Conservation (phyloP, 345 rosid species). For the Rhodamnia argentea region DNA sequence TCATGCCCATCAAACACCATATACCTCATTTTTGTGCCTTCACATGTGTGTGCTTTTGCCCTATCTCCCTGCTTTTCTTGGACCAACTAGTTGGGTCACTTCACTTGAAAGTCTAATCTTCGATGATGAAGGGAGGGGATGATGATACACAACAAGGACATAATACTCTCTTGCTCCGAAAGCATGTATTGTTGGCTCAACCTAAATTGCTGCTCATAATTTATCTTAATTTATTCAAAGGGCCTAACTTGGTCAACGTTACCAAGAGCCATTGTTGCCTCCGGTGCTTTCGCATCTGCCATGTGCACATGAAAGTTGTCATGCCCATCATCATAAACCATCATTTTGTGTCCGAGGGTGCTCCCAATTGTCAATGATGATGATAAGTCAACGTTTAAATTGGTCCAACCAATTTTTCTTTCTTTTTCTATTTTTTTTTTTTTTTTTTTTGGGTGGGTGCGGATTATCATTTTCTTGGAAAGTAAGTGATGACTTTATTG, state of each 20-base stretch:
- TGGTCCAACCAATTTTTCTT: background rate
- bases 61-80: background rate
- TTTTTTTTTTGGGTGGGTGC: too few species aligned
- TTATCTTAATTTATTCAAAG: background rate
- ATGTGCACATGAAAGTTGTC: background rate
- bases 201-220: background rate
- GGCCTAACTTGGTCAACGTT: background rate
- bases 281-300: background rate
- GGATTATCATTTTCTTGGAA: background rate
- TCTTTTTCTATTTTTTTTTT: background rate
- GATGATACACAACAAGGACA: background rate
- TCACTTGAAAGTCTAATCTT: background rate
- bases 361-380: background rate
- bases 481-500: conserved; percentile 2
- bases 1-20: rapidly evolving
- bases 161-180: background rate
- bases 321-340: background rate
- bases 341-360: conserved; percentile 4
- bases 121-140: background rate
- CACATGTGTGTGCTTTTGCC: background rate
- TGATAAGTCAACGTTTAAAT: background rate
- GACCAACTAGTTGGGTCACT: background rate
- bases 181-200: background rate
- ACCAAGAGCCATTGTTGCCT: background rate
- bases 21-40: background rate